These are phyloP conservation scores for Penicillium subrubescens DNA, from an alignment of 495 filamentous ascomycete species.

Conservation along the genomic window DNA sequence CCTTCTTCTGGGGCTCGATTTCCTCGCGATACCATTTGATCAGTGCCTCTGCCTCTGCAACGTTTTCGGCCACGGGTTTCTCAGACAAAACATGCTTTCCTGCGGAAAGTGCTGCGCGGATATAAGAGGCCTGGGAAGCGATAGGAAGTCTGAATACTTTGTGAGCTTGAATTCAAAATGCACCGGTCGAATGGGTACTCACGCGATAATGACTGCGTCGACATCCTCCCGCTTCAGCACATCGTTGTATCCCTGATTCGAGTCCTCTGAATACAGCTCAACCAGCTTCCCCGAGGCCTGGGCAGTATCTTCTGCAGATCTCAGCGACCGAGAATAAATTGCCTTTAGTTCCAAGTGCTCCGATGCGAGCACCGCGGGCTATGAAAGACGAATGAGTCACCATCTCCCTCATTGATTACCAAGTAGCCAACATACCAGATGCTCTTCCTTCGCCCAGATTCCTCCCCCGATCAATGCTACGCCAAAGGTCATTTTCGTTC, in stretches of 20 bases:
- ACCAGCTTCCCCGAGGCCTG: slow-evolving; percentile 16
- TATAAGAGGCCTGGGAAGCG: slow-evolving; percentile 13
- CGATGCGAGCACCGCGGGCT: slow-evolving; percentile 7
- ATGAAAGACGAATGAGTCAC: neutral
- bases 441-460: slow-evolving; percentile 10
- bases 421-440: slow-evolving; percentile 1
- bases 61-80: slow-evolving; percentile 67
- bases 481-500: neutral
- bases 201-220: slow-evolving; percentile 62
- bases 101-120: slow-evolving; percentile 49
- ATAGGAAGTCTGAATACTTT: slow-evolving; percentile 15
- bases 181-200: neutral
- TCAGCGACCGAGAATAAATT: slow-evolving; percentile 4
- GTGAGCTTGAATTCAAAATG: neutral
- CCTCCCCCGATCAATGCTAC: slow-evolving; percentile 6
- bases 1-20: neutral
- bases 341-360: neutral
- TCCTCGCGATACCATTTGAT: slow-evolving; percentile 55
- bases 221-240: slow-evolving; percentile 62
- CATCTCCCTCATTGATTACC: no score
- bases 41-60: slow-evolving; percentile 55
- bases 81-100: slow-evolving; percentile 75
- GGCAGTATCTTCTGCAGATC: slow-evolving; percentile 3
- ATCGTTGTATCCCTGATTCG: slow-evolving; percentile 51
- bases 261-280: slow-evolving; percentile 58